Base-by-base conservation (phyloP, 2,329 filamentous ascomycete species). In the Fusarium chaquense region DNA sequence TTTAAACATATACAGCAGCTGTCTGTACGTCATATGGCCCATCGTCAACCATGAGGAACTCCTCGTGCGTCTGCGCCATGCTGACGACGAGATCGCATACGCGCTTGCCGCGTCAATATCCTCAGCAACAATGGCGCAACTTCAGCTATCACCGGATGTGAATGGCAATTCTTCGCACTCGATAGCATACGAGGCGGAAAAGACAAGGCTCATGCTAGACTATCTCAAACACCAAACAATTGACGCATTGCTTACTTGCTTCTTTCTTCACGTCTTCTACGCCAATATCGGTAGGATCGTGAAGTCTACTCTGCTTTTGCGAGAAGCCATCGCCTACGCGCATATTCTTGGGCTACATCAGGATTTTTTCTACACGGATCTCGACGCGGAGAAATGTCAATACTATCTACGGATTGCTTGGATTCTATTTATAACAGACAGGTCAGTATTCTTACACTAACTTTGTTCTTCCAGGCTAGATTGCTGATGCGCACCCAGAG, bases 201-300 rank as follows among this genome's bases (percentile, higher is more conserved):
- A 44, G 6, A 45, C 63, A n/a, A 44, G 63, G 6, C 51, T 66
- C 12, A 33, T 66, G 30, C 62, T 66, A 10, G 63, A 66, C 5
- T 66, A 66, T 35, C 32, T 40, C 7, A 50, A 59, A 18, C 62
- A 62, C 13, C 55, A 51, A 18, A 46, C 43, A 5, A 13, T 56
- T 3, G 62, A 66, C 1, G 63, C 62, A 1, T 10, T 66, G 6
- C 47, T 66, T 4, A 66, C 63, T 5, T 66, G 43, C 15, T 66
- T 66, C 62, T 66, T 66, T 10, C 45, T 66, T 6, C 62, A 66
- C n/a, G 62, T 61, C 2, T 62, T 55, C n/a, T 66, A 66, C 22
- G 61, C 63, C 9, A 55, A 66, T 11, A 55, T 36, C 0, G 62
- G 63, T 9, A 58, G 59, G 33, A 62, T 43, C 18, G 51, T 62